phyloP scores from a whole-genome alignment of 2,329 filamentous ascomycete genomes.

The Didymella lethalis region DNA sequence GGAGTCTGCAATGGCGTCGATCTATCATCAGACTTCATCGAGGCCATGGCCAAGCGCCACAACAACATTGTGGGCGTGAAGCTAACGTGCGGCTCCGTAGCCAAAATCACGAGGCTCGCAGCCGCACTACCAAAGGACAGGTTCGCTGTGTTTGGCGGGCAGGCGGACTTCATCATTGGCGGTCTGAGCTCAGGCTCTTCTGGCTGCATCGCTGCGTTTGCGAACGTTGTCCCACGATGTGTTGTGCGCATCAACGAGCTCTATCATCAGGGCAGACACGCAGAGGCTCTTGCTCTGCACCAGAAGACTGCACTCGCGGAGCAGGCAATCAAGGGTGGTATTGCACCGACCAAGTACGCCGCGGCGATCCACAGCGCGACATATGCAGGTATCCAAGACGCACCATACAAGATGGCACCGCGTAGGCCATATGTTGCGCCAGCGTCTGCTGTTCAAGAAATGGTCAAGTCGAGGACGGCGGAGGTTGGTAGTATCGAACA shows the following conservation, averaged over 20 bases:
- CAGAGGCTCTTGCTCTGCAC: slow-evolving; percentile 68
- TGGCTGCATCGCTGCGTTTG: slow-evolving; percentile 65
- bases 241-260: slow-evolving; percentile 65
- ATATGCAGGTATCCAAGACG: neutral
- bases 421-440: neutral
- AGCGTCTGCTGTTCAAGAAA: neutral
- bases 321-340: slow-evolving; percentile 65
- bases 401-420: neutral
- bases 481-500: neutral
- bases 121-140: slow-evolving; percentile 57
- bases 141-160: slow-evolving; percentile 74
- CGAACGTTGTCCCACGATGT: slow-evolving; percentile 47
- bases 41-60: slow-evolving; percentile 61
- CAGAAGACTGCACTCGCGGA: slow-evolving; percentile 69
- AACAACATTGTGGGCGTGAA: slow-evolving; percentile 73
- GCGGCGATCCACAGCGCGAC: neutral
- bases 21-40: slow-evolving; percentile 70
- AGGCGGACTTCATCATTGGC: slow-evolving; percentile 72
- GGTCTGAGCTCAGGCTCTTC: slow-evolving; percentile 61
- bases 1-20: slow-evolving; percentile 71
- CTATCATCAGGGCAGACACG: slow-evolving; percentile 61
- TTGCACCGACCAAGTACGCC: neutral
- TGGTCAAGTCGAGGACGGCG: neutral
- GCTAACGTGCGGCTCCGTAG: slow-evolving; percentile 74
- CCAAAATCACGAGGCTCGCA: slow-evolving; percentile 72